Conservation (phyloP, 345 rosid species). For the Triadica sebifera region DNA sequence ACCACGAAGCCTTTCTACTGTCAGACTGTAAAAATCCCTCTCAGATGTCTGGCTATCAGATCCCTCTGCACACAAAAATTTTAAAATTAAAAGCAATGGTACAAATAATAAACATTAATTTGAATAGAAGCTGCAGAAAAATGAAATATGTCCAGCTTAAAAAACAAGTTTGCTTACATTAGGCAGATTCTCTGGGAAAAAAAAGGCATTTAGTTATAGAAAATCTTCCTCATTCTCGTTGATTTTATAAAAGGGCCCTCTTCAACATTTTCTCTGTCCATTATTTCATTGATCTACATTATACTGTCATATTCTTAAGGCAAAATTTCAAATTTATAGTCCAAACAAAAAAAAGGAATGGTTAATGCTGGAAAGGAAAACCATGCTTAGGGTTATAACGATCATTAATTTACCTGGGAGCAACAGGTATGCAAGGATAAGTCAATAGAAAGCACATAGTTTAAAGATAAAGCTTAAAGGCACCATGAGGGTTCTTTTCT, state of each 20-base stretch:
- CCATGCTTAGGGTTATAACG: background rate
- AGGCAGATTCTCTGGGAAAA: background rate
- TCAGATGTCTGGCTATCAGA: conserved; percentile 57
- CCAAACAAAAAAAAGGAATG: background rate
- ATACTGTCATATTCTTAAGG: background rate
- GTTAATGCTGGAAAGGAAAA: background rate
- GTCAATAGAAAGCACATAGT: background rate
- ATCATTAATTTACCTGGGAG: background rate
- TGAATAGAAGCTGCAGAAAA: background rate
- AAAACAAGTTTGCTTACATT: background rate
- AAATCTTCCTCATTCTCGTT: background rate
- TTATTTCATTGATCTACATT: background rate
- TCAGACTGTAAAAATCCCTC: conserved; percentile 63
- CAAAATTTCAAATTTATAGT: background rate
- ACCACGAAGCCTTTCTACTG: conserved; percentile 83
- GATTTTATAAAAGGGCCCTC: background rate
- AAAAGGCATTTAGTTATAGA: too few species aligned
- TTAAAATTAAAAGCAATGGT: background rate
- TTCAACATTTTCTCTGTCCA: background rate
- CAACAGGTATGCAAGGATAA: background rate
- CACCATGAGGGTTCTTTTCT: too few species aligned
- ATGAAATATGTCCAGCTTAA: background rate
- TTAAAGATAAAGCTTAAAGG: background rate
- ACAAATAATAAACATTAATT: background rate
- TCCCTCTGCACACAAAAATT: conserved; percentile 45